Evolutionary conservation across 768 basidiomycete genomes (phyloP).

Genomic region (Zangia roseola): DNA sequence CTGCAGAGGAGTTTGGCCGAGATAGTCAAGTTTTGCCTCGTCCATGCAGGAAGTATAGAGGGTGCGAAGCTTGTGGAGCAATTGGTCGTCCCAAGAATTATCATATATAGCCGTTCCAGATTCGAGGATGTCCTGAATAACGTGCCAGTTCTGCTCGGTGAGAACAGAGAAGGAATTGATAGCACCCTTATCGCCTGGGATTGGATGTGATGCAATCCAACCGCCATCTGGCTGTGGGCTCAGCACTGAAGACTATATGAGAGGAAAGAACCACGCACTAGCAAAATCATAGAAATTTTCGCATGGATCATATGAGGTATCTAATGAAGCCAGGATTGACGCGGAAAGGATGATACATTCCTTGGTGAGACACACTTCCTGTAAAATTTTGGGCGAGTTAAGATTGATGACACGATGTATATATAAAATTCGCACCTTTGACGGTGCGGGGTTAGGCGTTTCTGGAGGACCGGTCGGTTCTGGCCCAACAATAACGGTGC

Average conservation of each 20-base stretch:
- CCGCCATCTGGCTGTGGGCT: conserved; percentile 62
- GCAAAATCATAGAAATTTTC: conserved; percentile 94
- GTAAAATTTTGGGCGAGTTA: conserved; percentile 9
- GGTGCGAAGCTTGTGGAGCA: conserved; percentile 63
- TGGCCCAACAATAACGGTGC: conserved; percentile 41
- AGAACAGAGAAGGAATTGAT: conserved; percentile 74
- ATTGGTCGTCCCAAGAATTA: conserved; percentile 47
- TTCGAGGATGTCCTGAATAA: conserved; percentile 73
- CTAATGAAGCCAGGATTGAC: conserved; percentile 75
- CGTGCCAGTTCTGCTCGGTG: conserved; percentile 70
- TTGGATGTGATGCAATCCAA: conserved; percentile 79
- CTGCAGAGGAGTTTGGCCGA: conserved; percentile 70
- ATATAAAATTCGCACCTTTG: conserved; percentile 41
- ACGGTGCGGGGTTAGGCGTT: conserved; percentile 56
- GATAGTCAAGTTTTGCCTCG: conserved; percentile 69
- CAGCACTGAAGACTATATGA: conserved; percentile 2
- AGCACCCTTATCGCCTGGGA: conserved; percentile 81
- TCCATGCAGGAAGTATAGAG: conserved; percentile 84
- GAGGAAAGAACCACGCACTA: conserved; percentile 52
- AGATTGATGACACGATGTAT: neutral
- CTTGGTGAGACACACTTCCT: conserved; percentile 71
- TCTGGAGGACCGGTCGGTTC: conserved; percentile 44
- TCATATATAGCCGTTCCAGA: conserved; percentile 37
- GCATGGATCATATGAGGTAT: conserved; percentile 85
- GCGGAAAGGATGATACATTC: conserved; percentile 85